Conservation (phyloP, 1,284 basidiomycete species). For the Apiotrichum sp. region DNA sequence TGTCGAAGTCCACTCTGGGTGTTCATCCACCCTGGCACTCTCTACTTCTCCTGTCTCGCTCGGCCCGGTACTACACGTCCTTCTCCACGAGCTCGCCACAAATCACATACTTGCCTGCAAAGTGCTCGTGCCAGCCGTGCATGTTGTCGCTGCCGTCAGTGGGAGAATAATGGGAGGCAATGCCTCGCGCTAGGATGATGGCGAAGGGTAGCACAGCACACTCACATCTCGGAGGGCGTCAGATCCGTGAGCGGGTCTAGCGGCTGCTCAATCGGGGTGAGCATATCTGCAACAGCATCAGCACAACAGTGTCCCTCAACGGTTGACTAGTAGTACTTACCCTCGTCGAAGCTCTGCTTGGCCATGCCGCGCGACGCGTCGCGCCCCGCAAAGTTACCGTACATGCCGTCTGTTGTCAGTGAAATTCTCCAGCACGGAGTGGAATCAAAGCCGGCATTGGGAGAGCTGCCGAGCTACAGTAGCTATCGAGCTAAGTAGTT, state of each 20-base stretch:
- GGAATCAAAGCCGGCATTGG: too few species aligned
- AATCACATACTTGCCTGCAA: slow-evolving; percentile 77
- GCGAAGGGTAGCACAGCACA: too few species aligned
- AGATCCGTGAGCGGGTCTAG: slow-evolving; percentile 77
- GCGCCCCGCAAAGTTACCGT: slow-evolving; percentile 91
- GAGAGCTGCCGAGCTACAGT: too few species aligned
- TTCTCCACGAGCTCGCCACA: slow-evolving; percentile 60
- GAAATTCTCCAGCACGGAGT: too few species aligned
- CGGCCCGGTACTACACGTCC: too few species aligned
- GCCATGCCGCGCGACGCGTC: slow-evolving; percentile 95
- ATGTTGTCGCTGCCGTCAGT: slow-evolving; percentile 66
- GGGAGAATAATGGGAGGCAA: too few species aligned
- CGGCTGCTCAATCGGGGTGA: slow-evolving; percentile 77
- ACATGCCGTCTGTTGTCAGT: slow-evolving; percentile 67
- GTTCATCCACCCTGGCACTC: too few species aligned
- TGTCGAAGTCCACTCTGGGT: too few species aligned
- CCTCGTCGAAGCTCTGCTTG: slow-evolving; percentile 86
- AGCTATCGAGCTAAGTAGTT: too few species aligned
- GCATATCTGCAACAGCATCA: slow-evolving; percentile 62
- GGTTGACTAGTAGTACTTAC: slow-evolving; percentile 51
- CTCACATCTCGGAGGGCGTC: slow-evolving; percentile 73
- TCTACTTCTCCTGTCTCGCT: too few species aligned
- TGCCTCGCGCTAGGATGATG: too few species aligned
- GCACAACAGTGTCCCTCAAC: not conserved
- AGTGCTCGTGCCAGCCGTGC: slow-evolving; percentile 87